Percentiles rank a stretch among this genome's conserved stretches.
Evolutionary conservation across 805 yeast genomes (phyloP).

Genomic region (Lachancea waltii): DNA sequence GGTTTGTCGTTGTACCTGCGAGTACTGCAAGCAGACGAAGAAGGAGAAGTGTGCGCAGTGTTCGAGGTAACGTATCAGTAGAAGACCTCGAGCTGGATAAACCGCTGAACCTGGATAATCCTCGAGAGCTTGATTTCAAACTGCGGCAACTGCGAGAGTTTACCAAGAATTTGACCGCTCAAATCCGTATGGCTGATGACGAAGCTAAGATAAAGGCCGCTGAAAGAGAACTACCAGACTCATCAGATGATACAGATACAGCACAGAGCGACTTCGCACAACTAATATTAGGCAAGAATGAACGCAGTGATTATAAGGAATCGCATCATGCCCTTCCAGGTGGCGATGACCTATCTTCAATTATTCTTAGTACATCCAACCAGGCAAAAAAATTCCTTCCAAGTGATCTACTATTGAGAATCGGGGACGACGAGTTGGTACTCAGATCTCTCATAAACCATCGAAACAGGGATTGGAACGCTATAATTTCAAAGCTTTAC

Average conservation of each 20-base stretch:
- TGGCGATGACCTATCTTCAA: conserved; percentile 12
- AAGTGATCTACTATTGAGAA: conserved; percentile 13
- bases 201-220: conserved; percentile 8
- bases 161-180: conserved; percentile 20
- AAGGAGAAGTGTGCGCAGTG: conserved; percentile 2
- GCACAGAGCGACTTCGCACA: no score
- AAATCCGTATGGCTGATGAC: conserved; percentile 14
- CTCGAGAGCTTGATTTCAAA: conserved; percentile 17
- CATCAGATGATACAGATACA: neutral
- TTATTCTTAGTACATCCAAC: conserved; percentile 14
- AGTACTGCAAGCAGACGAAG: conserved; percentile 2
- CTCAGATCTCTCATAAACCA: conserved; percentile 18
- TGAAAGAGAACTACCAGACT: neutral
- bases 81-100: conserved; percentile 14
- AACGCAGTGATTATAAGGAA: no score
- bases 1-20: conserved; percentile 7
- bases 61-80: conserved; percentile 5
- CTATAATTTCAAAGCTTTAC: conserved; percentile 18
- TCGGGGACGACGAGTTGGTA: conserved; percentile 22
- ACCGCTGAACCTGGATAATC: conserved; percentile 6
- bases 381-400: conserved; percentile 20
- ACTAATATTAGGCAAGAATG: no score
- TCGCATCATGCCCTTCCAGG: neutral
- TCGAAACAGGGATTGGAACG: conserved; percentile 25
- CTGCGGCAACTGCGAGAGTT: conserved; percentile 26